phyloP scores from a whole-genome alignment of 1,284 basidiomycete species.

The Cystobasidium sp. region DNA sequence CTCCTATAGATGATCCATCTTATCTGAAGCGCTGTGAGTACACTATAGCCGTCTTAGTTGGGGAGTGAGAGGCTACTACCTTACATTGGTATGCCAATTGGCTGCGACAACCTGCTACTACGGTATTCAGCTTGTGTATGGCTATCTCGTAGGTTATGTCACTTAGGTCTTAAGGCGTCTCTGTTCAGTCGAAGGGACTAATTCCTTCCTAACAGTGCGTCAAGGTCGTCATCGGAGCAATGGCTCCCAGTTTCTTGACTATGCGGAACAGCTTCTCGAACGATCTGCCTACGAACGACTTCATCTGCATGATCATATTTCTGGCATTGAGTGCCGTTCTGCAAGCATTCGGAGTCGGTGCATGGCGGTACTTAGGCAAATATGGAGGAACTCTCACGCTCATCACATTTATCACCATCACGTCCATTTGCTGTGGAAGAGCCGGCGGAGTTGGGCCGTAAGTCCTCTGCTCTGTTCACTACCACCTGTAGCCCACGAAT shows the following conservation, averaged over 20 bases:
- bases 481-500: neutral
- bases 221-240: slow-evolving; percentile 56
- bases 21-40: neutral
- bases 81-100: slow-evolving; percentile 51
- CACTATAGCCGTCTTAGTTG: slow-evolving; percentile 10
- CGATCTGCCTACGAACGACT: slow-evolving; percentile 54
- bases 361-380: slow-evolving; percentile 12
- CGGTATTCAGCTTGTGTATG: slow-evolving; percentile 55
- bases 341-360: slow-evolving; percentile 54
- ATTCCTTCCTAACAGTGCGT: slow-evolving; percentile 51
- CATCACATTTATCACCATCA: slow-evolving; percentile 55
- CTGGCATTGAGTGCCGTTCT: slow-evolving; percentile 56
- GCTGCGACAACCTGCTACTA: slow-evolving; percentile 54
- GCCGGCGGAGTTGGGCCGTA: slow-evolving; percentile 56
- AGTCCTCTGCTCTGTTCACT: slow-evolving; percentile 44
- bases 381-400: slow-evolving; percentile 47
- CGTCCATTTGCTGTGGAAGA: slow-evolving; percentile 57
- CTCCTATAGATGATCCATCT: neutral
- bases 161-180: too few relatives aligned
- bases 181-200: too few relatives aligned
- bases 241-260: slow-evolving; percentile 53
- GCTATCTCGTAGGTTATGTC: slow-evolving; percentile 50
- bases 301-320: slow-evolving; percentile 59
- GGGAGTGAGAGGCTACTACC: slow-evolving; percentile 18
- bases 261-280: slow-evolving; percentile 53